These are phyloP conservation scores for Ophiostoma ips DNA, from an alignment of 2,329 filamentous ascomycete genomes.

Conservation along the genomic window DNA sequence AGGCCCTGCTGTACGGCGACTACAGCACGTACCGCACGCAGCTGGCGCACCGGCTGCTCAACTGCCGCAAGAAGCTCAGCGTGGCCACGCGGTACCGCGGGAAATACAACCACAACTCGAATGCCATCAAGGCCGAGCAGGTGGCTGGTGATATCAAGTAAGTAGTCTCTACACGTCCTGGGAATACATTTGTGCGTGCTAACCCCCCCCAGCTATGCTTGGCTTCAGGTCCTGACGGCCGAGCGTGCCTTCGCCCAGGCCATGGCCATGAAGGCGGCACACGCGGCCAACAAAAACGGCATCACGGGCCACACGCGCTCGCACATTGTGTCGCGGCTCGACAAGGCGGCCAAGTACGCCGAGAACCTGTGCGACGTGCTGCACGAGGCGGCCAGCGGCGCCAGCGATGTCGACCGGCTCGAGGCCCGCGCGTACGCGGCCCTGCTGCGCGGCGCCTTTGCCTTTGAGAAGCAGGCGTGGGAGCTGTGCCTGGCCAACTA, in stretches of 20 bases:
- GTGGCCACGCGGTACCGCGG: constrained; percentile 72
- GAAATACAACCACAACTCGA: constrained; percentile 54
- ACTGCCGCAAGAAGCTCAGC: constrained; percentile 71
- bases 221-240: constrained; percentile 69
- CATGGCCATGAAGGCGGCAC: constrained; percentile 81
- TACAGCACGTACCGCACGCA: constrained; percentile 73
- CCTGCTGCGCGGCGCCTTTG: constrained; percentile 59
- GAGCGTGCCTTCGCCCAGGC: constrained; percentile 93
- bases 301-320: constrained; percentile 67
- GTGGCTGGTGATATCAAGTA: constrained; percentile 66
- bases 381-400: constrained; percentile 49
- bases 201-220: constrained; percentile 44
- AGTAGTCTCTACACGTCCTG: constrained; percentile 18
- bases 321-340: constrained; percentile 77
- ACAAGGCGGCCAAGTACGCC: constrained; percentile 63
- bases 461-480: constrained; percentile 85
- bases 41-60: constrained; percentile 67
- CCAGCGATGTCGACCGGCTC: constrained; percentile 56
- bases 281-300: constrained; percentile 65
- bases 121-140: constrained; percentile 57
- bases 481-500: constrained; percentile 62
- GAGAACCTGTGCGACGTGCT: constrained; percentile 53
- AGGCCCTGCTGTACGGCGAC: constrained; percentile 76
- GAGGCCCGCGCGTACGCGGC: constrained; percentile 77
- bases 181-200: not conserved